Conservation (phyloP, 257 asterid species). For the Henckelia pumila region DNA sequence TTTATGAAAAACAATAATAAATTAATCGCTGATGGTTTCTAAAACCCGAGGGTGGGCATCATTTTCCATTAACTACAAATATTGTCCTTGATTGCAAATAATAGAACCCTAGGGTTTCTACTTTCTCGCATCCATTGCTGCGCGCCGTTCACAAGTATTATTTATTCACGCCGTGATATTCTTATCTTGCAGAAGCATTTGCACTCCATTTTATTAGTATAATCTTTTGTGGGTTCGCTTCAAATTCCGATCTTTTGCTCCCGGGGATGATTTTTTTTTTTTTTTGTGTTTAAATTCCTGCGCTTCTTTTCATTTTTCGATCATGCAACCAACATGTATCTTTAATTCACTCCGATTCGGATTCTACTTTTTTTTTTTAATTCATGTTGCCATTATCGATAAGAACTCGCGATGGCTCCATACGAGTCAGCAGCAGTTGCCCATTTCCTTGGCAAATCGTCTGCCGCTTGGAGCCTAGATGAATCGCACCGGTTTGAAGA, state of each 20-base stretch:
- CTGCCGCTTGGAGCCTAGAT: constrained; percentile 95
- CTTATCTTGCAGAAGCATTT: not conserved
- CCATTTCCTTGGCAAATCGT: constrained; percentile 55
- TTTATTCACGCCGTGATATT: not conserved
- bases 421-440: constrained; percentile 91
- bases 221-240: not conserved
- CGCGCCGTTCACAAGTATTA: not conserved
- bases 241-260: not conserved
- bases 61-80: too few species aligned
- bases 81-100: not conserved
- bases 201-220: too few species aligned
- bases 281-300: not conserved
- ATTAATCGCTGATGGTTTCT: not conserved
- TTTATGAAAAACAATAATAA: too few species aligned
- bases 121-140: not conserved
- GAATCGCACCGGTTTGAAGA: constrained; percentile 50
- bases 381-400: not conserved
- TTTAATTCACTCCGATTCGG: not conserved
- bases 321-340: not conserved
- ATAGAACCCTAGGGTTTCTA: not conserved
- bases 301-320: not conserved
- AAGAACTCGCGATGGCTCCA: constrained; percentile 47
- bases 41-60: not conserved
- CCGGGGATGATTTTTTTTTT: too few species aligned
- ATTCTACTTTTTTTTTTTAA: too few species aligned